Evolutionary conservation across 306 rosid species (phyloP), one percentile per base, ranked within the genome.

Genomic region (Quercus suber): DNA sequence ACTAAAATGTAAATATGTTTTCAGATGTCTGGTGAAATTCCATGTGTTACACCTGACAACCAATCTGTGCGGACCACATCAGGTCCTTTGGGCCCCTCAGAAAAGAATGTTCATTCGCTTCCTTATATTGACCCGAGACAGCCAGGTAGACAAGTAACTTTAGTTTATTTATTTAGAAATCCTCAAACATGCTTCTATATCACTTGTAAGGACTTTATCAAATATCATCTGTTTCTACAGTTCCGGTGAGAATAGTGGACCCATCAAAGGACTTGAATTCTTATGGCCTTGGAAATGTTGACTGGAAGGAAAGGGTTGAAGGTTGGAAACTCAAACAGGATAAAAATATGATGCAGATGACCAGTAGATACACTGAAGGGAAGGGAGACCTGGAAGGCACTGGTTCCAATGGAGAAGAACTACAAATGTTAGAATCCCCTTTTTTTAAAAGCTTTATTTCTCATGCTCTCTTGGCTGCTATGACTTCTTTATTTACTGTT

Each of bases 281-380:
- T 78, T 96, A 93, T 83, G 98, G 99, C 74, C 95, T 91, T 77
- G 99, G 99, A 81, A 93, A 90, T 86, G 98, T 96, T 81, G 99
- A 96, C 88, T 96, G 98, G 99, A 96, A 93, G 86, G 99, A 96
- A 87, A 91, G 99, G 87, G 98, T 96, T 60, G 98, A 96, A 85
- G 94, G 98, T 73, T 96, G 99, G 98, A 96, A 93, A 80, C 89
- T 93, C 81, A 96, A 96, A 89, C 98, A 96, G 74, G 99, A 93
- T 76, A 96, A 93, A 86, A 93, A 83, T 84, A 86, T 93, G 80
- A 83, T 84, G 81, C 97, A 89, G 76, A 83, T 90, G 84, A 86
- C 94, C 75, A 88, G 91, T 83, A 90, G 94, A 77, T 96, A 89
- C 31, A 6, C 81, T 45, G 99, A 96, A 55, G 97, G 98, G 86